A percentile compares a stretch with the other conserved stretches of the same genome.
These are phyloP conservation scores for Tricholoma flavovirens DNA, from an alignment of 768 basidiomycete genomes.

Conservation along the genomic window DNA sequence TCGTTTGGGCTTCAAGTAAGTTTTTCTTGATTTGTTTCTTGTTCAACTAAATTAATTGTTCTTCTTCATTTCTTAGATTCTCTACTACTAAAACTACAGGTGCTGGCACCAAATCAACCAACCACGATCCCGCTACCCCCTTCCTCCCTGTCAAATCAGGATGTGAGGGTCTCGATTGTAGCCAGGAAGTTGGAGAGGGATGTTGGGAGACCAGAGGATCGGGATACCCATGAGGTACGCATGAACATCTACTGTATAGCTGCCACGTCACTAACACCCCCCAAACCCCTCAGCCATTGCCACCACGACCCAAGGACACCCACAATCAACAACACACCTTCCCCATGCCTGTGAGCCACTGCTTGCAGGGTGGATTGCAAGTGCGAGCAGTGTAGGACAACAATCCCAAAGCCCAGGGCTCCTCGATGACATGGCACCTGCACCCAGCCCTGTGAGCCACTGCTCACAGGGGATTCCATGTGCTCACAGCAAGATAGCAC, in stretches of 20 bases:
- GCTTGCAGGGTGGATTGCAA: neutral
- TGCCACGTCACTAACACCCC: too few species aligned
- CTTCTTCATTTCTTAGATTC: neutral
- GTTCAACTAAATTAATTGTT: neutral
- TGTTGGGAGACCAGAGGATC: neutral
- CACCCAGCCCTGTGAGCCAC: too few species aligned
- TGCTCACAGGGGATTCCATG: too few species aligned
- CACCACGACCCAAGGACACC: too few species aligned
- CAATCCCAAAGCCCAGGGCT: too few species aligned
- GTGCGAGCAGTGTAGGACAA: neutral
- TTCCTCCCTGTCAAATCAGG: neutral
- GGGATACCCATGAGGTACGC: neutral
- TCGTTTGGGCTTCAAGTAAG: neutral
- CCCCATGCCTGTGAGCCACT: neutral
- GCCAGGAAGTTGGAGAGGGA: neutral
- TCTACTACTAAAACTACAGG: neutral
- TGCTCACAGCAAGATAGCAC: too few species aligned
- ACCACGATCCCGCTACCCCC: neutral
- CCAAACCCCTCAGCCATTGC: too few species aligned
- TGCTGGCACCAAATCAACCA: neutral
- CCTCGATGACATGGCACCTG: too few species aligned
- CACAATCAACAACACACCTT: too few species aligned
- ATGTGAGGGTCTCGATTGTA: neutral
- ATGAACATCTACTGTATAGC: neutral
- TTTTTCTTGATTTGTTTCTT: neutral